phyloP scores from a whole-genome alignment of 768 basidiomycete genomes.

The Lentinula boryana region DNA sequence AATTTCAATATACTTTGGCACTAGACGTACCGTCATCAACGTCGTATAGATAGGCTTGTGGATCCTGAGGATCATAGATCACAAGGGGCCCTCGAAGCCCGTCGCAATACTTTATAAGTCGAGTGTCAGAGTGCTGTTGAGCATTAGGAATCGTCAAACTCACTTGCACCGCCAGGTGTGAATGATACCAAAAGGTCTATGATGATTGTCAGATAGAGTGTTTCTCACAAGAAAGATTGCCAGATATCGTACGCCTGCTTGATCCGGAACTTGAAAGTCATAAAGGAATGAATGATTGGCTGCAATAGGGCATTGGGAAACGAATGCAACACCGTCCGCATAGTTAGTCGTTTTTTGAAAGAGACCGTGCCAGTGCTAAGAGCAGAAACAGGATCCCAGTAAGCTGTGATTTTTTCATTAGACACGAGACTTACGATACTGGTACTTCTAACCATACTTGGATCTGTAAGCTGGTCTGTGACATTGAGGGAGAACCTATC shows the following conservation, averaged over 20 bases:
- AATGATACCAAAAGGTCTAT: conserved; percentile 24
- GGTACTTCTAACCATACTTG: conserved; percentile 30
- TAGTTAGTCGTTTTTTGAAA: conserved; percentile 5
- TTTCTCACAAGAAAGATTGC: conserved; percentile 12
- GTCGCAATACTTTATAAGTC: conserved; percentile 12
- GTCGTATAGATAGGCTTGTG: conserved; percentile 14
- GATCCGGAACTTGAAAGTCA: conserved; percentile 21
- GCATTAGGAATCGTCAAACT: background rate
- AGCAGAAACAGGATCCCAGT: background rate
- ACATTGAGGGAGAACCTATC: conserved; percentile 31
- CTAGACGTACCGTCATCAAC: conserved; percentile 15
- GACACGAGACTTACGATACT: conserved; percentile 26
- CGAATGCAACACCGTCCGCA: conserved; percentile 20
- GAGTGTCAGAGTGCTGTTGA: background rate
- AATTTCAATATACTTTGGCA: background rate
- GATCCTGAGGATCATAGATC: conserved; percentile 13
- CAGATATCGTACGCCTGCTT: conserved; percentile 20
- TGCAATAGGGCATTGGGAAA: conserved; percentile 30
- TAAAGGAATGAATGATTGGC: conserved; percentile 22
- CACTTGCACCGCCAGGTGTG: conserved; percentile 18
- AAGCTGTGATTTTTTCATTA: background rate
- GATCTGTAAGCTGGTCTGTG: conserved; percentile 28
- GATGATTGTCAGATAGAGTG: conserved; percentile 15
- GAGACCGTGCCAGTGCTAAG: conserved; percentile 19
- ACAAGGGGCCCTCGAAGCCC: conserved; percentile 9